Evolutionary conservation across 1,284 basidiomycete genomes (phyloP), one percentile per base, ranked within the genome.

Genomic region (Xanthoconium separans): DNA sequence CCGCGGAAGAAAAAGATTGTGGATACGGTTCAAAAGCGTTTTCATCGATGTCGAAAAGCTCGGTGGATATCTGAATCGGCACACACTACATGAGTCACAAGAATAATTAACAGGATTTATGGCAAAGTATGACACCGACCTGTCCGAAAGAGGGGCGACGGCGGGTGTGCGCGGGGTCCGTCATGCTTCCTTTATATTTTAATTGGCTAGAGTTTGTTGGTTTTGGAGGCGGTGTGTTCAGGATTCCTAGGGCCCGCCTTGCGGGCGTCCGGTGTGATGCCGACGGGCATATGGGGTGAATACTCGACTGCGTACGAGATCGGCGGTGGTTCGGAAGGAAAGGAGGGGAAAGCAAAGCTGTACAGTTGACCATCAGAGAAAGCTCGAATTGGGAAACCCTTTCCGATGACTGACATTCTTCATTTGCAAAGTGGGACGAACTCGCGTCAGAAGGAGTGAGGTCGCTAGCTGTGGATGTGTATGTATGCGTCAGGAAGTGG

Each of bases 41-140:
- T 66, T 89, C 86, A 60, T 87, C 83, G 58, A 89, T 89, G 63
- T 89, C 84, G 63, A 86, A 89, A 49, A 89, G 73, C 36, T 87
- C 80, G 24, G 80, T 76, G 47, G 76, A 76, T 61, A 77, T 70
- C 57, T 75, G 72, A 51, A 72, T 60, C 70, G 44, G 55, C 31
- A 51, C 33, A 44, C 36, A 40, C 50, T 49, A 6, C 11, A 44
- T 63, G 65, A 66, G 66, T 71, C 64, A 71, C 43, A 42, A 24
- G 6, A 18, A 50, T 40, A 52, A 51, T 55, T 53, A 50, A 67
- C 30, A 29, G 27, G 6, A 61, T 54, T 43, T 53, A 56, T 45
- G 39, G 45, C 48, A 33, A 44, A 51, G 30, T 15, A 36, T 47
- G 53, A 37, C 43, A 69, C 78, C 47, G 58, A 82, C 80, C 55